Percentiles rank a stretch among this genome's conserved stretches.
phyloP scores from a whole-genome alignment of 805 yeast species.

The Candida chauliodis region DNA sequence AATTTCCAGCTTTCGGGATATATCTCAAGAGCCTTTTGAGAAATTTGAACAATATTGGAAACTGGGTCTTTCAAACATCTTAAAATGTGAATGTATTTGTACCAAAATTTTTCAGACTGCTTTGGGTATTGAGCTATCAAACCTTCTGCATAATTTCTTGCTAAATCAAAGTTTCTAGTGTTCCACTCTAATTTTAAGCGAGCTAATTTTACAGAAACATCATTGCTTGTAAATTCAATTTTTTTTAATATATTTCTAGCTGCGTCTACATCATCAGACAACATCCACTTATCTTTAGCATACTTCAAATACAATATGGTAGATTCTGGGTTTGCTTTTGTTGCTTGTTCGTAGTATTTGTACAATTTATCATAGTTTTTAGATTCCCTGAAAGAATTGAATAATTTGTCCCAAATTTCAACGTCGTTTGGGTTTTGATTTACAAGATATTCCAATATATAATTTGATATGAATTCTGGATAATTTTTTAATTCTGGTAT shows the following conservation, averaged over 20 bases:
- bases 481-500: slow-evolving; percentile 31
- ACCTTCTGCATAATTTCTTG: slow-evolving; percentile 28
- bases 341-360: slow-evolving; percentile 50
- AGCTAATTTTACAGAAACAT: slow-evolving; percentile 62
- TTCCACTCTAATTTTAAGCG: slow-evolving; percentile 61
- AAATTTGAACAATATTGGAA: slow-evolving; percentile 16
- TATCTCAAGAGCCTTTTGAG: slow-evolving; percentile 44
- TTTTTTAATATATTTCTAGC: slow-evolving; percentile 53
- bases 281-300: slow-evolving; percentile 65
- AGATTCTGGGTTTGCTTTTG: slow-evolving; percentile 44
- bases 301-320: slow-evolving; percentile 61
- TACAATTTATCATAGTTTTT: slow-evolving; percentile 15
- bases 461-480: slow-evolving; percentile 38
- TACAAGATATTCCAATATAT: slow-evolving; percentile 46
- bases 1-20: slow-evolving; percentile 53
- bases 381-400: slow-evolving; percentile 25
- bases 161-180: slow-evolving; percentile 36
- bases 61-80: slow-evolving; percentile 13
- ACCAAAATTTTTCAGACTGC: slow-evolving; percentile 52
- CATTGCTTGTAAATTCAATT: slow-evolving; percentile 41
- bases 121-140: slow-evolving; percentile 14
- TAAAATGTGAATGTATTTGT: slow-evolving; percentile 42
- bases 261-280: slow-evolving; percentile 41
- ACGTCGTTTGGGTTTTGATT: slow-evolving; percentile 44
- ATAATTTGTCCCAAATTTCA: slow-evolving; percentile 47